Base-by-base conservation (phyloP, 2,329 filamentous ascomycete species). In the Ophiobolus disseminans region DNA sequence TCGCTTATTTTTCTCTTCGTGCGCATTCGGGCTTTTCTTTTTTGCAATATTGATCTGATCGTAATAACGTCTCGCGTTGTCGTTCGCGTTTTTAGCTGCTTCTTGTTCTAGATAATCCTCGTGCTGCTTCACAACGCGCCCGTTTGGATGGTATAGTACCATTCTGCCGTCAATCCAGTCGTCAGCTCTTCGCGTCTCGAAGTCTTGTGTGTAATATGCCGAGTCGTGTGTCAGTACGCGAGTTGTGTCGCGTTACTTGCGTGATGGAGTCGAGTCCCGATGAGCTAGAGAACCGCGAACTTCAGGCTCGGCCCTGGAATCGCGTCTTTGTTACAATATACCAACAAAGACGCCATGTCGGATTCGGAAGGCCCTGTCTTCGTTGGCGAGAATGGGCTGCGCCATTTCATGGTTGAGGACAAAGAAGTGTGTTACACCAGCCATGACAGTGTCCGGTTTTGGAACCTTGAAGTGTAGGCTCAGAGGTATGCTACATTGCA, bases 121-220 rank as follows among this genome's bases (percentile, higher is more conserved):
- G 17, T 62, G 55, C 16, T 13, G 42, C 1, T 40, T 28, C 14
- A 55, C 45, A 5, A 55, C 54, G 25, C 37, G 44, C 14, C 52
- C 55, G 13, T 49, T 38, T 6, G 31, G 26, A 4, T 53, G 35
- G 36, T 58, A 55, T 6, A 55, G 44, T 1, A 61, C 56, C 56
- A 61, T 59, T 14, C 5, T 40, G 40, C 32, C 34, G 17, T 22
- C n/a, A n/a, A n/a, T n/a, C n/a, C n/a, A n/a, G n/a, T n/a, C n/a
- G n/a, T n/a, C n/a, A n/a, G n/a, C n/a, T n/a, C n/a, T n/a, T n/a
- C n/a, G n/a, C n/a, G n/a, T n/a, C n/a, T n/a, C n/a, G n/a, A n/a
- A n/a, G n/a, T n/a, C n/a, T n/a, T n/a, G n/a, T n/a, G n/a, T n/a
- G n/a, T n/a, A n/a, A n/a, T n/a, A n/a, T n/a, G n/a, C n/a, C n/a